Evolutionary conservation across 805 yeast genomes (phyloP), one percentile per base, ranked within the genome.

Genomic region (Nakazawaea ishiwadae): DNA sequence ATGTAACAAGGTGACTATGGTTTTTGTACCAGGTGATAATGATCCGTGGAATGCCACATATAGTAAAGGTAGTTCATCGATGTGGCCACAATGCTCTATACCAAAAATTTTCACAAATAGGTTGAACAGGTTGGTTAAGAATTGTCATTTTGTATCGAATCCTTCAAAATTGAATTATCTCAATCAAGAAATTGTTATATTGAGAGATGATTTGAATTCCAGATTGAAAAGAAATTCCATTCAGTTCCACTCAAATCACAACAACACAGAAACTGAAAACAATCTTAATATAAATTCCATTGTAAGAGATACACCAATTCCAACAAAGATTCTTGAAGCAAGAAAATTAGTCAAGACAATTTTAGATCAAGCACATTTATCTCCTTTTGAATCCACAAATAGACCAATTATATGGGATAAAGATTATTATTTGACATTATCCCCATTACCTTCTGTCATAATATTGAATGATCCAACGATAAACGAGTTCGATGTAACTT

Each of bases 11-110:
- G 70, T 84, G 21, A 79, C 82, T 39, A 59, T 93, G 21, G 63
- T 88, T 1, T 75, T 93, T 44, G 66, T 91, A 1, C 97, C 98
- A 0, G 98, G 99, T 1, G 77, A 78, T 31, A 84, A 87, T 50
- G 99, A 93, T 61, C 96, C 96, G 0, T 93, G 98, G 97, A 80
- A 81, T 27, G 76, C 93, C 1, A 68, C 81, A 41, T 74, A 73
- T 36, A 72, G 84, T 1, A 68, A 81, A 37, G 89, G 91, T 4
- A 68, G 80, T 0, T 48, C 63, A 2, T 60, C 75, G 1, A 48
- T 71, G 7, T 80, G 87, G 80, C 99, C 99, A 0, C 84, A 82
- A 52, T 65, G 68, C 15, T 69, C 79, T 0, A 71, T 93, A 2
- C 96, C 98, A 0, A 65, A 68, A 19, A 62, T 83, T 2, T 90